phyloP scores from a whole-genome alignment of 768 basidiomycete genomes.

The Dacryopinax primogenitus region DNA sequence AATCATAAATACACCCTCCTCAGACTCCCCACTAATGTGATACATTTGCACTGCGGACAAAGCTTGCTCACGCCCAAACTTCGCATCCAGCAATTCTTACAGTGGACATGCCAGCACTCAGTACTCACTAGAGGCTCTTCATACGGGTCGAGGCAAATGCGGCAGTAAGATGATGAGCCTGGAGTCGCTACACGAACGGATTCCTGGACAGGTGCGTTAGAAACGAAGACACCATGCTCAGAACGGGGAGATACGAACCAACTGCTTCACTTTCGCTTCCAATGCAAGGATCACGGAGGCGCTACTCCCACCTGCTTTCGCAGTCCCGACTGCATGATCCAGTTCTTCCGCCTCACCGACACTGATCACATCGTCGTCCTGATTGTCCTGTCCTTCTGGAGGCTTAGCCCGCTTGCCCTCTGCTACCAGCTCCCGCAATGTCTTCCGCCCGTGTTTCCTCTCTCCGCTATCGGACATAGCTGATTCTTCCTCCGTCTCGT shows the following conservation, averaged over 20 bases:
- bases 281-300: slow-evolving; percentile 41
- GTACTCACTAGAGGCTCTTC: slow-evolving; percentile 67
- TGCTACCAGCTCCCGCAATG: slow-evolving; percentile 42
- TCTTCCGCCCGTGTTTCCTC: slow-evolving; percentile 23
- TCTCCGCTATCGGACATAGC: slow-evolving; percentile 19
- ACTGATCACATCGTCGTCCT: not conserved
- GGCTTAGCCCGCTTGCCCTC: slow-evolving; percentile 31
- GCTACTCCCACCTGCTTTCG: slow-evolving; percentile 38
- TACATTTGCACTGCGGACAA: slow-evolving; percentile 79
- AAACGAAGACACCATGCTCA: slow-evolving; percentile 7
- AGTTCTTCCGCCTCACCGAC: slow-evolving; percentile 28
- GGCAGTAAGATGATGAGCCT: slow-evolving; percentile 42
- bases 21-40: slow-evolving; percentile 62
- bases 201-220: slow-evolving; percentile 29
- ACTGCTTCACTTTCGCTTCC: slow-evolving; percentile 46
- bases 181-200: slow-evolving; percentile 27
- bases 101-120: slow-evolving; percentile 81
- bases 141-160: slow-evolving; percentile 69
- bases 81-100: slow-evolving; percentile 70
- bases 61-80: slow-evolving; percentile 70
- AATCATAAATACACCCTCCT: slow-evolving; percentile 59
- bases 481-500: slow-evolving; percentile 31
- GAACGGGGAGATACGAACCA: slow-evolving; percentile 32
- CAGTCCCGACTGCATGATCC: slow-evolving; percentile 39
- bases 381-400: not conserved